These are phyloP conservation scores for Penicillium sp. DNA, from an alignment of 2,329 filamentous ascomycete species.

Conservation along the genomic window DNA sequence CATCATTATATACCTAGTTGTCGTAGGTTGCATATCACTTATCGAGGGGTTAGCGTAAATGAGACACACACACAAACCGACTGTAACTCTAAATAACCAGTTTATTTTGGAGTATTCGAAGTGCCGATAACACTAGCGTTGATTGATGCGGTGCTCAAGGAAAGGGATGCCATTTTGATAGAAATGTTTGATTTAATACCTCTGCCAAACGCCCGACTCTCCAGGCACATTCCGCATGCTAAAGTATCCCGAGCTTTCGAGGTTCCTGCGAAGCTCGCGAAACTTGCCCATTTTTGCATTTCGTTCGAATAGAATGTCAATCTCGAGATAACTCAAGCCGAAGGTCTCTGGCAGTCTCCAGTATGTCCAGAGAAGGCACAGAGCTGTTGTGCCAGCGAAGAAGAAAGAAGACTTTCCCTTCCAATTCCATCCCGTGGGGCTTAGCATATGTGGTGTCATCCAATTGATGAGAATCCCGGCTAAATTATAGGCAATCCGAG, in stretches of 20 bases:
- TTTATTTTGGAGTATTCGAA: too few species aligned
- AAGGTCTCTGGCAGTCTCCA: not conserved
- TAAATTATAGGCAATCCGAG: not conserved
- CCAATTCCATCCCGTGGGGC: not conserved
- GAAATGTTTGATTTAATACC: too few species aligned
- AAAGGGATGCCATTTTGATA: too few species aligned
- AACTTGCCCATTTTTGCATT: not conserved
- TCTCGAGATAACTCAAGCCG: not conserved
- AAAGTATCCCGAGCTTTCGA: not conserved
- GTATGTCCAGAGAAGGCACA: not conserved
- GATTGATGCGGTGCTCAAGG: too few species aligned
- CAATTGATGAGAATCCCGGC: not conserved
- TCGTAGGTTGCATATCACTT: too few species aligned
- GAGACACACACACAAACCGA: too few species aligned
- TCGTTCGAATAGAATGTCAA: not conserved
- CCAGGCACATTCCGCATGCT: not conserved
- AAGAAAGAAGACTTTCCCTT: not conserved
- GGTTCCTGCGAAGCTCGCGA: not conserved
- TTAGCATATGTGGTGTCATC: not conserved
- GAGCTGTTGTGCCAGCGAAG: not conserved
- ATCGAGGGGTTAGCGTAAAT: too few species aligned
- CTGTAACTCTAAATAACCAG: too few species aligned
- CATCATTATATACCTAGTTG: too few species aligned
- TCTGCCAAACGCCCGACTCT: too few species aligned
- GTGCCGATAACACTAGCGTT: too few species aligned